Evolutionary conservation across 208 protist species (phyloP).

Genomic region (Entamoeba dispar): DNA sequence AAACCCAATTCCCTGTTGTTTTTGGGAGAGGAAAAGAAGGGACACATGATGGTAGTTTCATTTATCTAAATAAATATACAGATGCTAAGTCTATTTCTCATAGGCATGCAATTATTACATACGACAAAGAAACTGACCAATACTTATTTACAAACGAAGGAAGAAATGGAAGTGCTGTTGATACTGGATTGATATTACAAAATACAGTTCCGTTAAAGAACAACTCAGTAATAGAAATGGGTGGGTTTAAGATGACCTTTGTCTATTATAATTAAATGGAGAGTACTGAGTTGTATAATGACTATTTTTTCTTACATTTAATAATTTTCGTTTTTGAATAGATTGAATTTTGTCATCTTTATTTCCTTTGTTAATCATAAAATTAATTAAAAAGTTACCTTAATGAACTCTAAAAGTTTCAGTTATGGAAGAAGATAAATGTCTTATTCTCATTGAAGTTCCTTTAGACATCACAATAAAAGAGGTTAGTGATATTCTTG

Average conservation of each 20-base stretch:
- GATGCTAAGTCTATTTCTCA: neutral
- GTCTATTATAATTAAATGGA: neutral
- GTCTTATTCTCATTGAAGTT: neutral
- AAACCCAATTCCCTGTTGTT: neutral
- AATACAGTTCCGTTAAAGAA: neutral
- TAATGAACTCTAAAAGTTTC: no score
- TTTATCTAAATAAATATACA: neutral
- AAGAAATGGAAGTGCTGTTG: neutral
- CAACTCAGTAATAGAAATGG: neutral
- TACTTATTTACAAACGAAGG: neutral
- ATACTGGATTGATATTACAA: neutral
- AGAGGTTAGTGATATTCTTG: neutral
- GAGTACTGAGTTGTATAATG: no score
- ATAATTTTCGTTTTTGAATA: no score
- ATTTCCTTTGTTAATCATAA: no score
- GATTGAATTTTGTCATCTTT: no score
- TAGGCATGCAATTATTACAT: neutral
- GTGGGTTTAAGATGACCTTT: neutral
- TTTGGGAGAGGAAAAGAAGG: neutral
- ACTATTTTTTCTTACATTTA: no score
- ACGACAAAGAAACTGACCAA: neutral
- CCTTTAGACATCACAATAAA: neutral
- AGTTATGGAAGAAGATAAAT: no score
- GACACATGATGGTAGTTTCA: neutral
- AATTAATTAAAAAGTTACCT: no score